These are phyloP conservation scores for Leavenworthia alabamica DNA, from an alignment of 345 rosid species.

Conservation along the genomic window DNA sequence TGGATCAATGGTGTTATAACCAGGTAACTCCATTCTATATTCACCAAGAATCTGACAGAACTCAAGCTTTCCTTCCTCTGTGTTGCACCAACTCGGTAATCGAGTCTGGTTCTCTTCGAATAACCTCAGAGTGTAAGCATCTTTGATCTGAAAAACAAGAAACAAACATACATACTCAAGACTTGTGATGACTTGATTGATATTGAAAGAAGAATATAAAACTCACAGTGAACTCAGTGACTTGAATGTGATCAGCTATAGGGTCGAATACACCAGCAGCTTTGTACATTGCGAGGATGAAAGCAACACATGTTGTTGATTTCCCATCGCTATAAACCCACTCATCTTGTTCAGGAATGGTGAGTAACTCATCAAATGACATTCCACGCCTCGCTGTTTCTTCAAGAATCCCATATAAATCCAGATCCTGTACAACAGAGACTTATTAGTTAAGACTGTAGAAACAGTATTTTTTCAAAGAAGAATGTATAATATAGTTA, in stretches of 20 bases:
- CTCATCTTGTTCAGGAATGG: constrained; percentile 86
- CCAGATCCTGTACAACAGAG: constrained; percentile 51
- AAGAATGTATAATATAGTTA: background rate
- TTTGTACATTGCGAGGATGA: constrained; percentile 89
- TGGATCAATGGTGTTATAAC: constrained; percentile 64
- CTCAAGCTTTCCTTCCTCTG: constrained; percentile 41
- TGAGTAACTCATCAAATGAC: constrained; percentile 73
- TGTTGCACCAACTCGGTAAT: constrained; percentile 77
- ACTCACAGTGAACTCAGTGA: constrained; percentile 91
- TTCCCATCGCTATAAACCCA: constrained; percentile 97
- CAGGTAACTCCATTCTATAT: constrained; percentile 83
- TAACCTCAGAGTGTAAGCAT: constrained; percentile 77
- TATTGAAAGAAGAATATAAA: background rate
- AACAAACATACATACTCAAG: background rate
- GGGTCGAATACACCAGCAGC: constrained; percentile 83
- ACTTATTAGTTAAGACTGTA: background rate
- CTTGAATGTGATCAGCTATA: constrained; percentile 66
- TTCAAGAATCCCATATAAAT: constrained; percentile 60
- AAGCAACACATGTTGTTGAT: constrained; percentile 90
- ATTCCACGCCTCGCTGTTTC: constrained; percentile 82
- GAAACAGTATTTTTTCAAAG: background rate
- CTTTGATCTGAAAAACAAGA: constrained; percentile 52
- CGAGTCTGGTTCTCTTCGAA: constrained; percentile 66
- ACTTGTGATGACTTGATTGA: background rate
- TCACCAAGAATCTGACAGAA: constrained; percentile 91